phyloP scores from a whole-genome alignment of 495 filamentous ascomycete genomes.

The Xylaria flabelliformis region DNA sequence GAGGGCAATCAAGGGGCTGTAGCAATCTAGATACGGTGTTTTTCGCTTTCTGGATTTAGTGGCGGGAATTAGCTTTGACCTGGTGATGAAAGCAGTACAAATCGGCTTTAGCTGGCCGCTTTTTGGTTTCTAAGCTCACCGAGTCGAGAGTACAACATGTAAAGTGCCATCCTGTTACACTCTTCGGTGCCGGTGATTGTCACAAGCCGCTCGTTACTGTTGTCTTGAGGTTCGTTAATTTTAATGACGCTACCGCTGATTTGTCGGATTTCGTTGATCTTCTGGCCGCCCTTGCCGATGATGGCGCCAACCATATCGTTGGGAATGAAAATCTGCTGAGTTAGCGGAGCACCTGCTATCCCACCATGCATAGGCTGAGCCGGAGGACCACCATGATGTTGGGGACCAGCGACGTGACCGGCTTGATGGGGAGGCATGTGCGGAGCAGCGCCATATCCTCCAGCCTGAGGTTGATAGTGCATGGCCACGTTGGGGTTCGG shows the following conservation, averaged over 20 bases:
- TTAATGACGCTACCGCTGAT: slow-evolving; percentile 98
- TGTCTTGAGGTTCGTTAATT: slow-evolving; percentile 99
- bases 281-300: slow-evolving; percentile 97
- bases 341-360: slow-evolving; percentile 85
- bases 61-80: slow-evolving; percentile 25
- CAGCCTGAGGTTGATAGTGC: slow-evolving; percentile 66
- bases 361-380: slow-evolving; percentile 73
- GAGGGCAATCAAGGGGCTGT: slow-evolving; percentile 23
- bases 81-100: slow-evolving; percentile 26
- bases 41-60: slow-evolving; percentile 72
- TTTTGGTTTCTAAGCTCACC: slow-evolving; percentile 66
- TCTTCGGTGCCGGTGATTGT: slow-evolving; percentile 98
- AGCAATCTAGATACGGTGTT: slow-evolving; percentile 68
- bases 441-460: slow-evolving; percentile 72
- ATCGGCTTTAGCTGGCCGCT: slow-evolving; percentile 33
- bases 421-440: slow-evolving; percentile 76
- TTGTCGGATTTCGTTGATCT: slow-evolving; percentile 99
- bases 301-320: slow-evolving; percentile 99
- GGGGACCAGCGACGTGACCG: slow-evolving; percentile 59
- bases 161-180: slow-evolving; percentile 98
- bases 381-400: slow-evolving; percentile 63
- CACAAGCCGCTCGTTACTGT: slow-evolving; percentile 95
- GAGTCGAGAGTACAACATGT: slow-evolving; percentile 97
- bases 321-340: slow-evolving; percentile 98
- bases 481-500: slow-evolving; percentile 70